Evolutionary conservation across 768 basidiomycete species (phyloP).

Genomic region (Rhodotorula sphaerocarpa): DNA sequence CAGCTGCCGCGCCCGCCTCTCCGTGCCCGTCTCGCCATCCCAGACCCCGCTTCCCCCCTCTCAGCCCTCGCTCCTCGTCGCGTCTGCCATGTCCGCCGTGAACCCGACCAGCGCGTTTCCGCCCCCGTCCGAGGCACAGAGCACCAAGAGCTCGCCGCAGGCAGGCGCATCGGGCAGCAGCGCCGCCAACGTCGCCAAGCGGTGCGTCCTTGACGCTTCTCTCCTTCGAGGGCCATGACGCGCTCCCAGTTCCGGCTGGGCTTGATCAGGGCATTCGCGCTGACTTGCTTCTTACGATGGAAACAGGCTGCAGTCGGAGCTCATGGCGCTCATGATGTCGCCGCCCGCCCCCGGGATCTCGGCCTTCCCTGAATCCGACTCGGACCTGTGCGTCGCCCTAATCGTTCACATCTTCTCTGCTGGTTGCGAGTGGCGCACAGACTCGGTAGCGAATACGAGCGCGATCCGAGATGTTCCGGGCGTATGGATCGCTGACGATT

Average conservation of each 20-base stretch:
- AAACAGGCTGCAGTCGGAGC: constrained; percentile 30
- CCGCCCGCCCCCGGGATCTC: constrained; percentile 45
- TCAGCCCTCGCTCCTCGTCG: background rate
- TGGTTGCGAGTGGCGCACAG: too few species aligned
- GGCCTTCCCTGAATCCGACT: constrained; percentile 78
- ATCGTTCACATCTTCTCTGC: too few species aligned
- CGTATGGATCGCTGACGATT: too few species aligned
- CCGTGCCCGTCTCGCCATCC: too few species aligned
- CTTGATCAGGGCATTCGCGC: background rate
- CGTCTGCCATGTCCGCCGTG: background rate
- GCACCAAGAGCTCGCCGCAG: background rate
- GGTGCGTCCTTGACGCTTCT: constrained; percentile 10
- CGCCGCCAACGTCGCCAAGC: constrained; percentile 26
- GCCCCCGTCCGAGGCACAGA: background rate
- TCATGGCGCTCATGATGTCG: constrained; percentile 36
- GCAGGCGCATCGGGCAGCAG: background rate
- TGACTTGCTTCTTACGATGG: background rate
- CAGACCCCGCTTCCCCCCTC: background rate
- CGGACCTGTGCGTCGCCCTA: constrained; percentile 51
- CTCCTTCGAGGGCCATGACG: too few species aligned
- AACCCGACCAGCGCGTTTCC: constrained; percentile 21
- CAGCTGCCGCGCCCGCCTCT: too few species aligned
- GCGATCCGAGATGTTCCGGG: too few species aligned
- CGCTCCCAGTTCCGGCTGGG: background rate
- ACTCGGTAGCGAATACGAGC: too few species aligned